Percentiles rank a stretch among this genome's conserved stretches.
phyloP scores from a whole-genome alignment of 805 yeast genomes.

The Torulaspora indica region DNA sequence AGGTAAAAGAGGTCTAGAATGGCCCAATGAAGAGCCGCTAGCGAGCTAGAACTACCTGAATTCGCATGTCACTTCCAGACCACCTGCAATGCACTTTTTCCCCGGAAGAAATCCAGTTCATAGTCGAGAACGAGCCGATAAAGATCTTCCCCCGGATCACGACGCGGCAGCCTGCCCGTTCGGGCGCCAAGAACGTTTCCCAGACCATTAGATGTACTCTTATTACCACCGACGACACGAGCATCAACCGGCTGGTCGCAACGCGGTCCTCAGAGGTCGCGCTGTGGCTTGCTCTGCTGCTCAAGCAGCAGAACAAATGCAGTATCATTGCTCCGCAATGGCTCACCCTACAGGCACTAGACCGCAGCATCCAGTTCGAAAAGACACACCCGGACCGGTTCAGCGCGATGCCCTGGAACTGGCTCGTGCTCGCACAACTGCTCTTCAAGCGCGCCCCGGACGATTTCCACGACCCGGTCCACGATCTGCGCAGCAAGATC shows the following conservation, averaged over 20 bases:
- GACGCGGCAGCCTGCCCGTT: slow-evolving; percentile 23
- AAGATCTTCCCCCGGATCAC: slow-evolving; percentile 66
- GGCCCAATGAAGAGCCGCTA: not conserved
- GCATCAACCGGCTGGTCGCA: slow-evolving; percentile 42
- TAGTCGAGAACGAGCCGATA: slow-evolving; percentile 75
- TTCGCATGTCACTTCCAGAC: slow-evolving; percentile 60
- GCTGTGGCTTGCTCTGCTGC: slow-evolving; percentile 78
- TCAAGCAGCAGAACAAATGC: slow-evolving; percentile 82
- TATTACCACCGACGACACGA: slow-evolving; percentile 38
- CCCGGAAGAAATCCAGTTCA: slow-evolving; percentile 74
- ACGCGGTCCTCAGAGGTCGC: slow-evolving; percentile 69
- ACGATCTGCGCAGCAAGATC: slow-evolving; percentile 60
- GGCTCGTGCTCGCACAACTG: slow-evolving; percentile 78
- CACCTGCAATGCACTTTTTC: slow-evolving; percentile 52
- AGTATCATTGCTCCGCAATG: slow-evolving; percentile 82
- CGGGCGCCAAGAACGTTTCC: slow-evolving; percentile 2
- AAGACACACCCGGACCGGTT: slow-evolving; percentile 52
- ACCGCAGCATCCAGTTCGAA: slow-evolving; percentile 63
- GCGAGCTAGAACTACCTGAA: too few species aligned
- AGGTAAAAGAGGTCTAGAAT: not conserved
- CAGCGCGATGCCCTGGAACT: slow-evolving; percentile 73
- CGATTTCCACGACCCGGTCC: slow-evolving; percentile 70
- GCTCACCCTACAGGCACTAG: slow-evolving; percentile 56
- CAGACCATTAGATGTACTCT: slow-evolving; percentile 13
- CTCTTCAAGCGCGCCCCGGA: slow-evolving; percentile 66